phyloP scores from a whole-genome alignment of 2,329 filamentous ascomycete species.

The Tolypocladium pustulatum region DNA sequence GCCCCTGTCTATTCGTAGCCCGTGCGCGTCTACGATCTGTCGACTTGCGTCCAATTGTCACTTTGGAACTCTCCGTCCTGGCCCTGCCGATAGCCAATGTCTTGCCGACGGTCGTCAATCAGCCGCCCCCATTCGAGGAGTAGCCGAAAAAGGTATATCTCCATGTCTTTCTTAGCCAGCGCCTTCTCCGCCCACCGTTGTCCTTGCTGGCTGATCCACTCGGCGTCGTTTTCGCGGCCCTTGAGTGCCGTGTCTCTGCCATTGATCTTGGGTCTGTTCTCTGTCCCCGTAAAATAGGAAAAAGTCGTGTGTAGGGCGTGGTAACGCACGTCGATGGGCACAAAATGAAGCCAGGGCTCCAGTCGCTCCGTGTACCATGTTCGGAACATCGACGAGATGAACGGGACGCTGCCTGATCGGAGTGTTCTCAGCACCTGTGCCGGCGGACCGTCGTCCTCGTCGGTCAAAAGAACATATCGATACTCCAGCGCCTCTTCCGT shows the following conservation, averaged over 20 bases:
- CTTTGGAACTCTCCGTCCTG: slow-evolving; percentile 17
- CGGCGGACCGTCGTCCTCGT: slow-evolving; percentile 59
- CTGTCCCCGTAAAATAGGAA: slow-evolving; percentile 60
- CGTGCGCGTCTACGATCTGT: not conserved
- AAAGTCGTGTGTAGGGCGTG: slow-evolving; percentile 65
- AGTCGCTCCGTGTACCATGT: slow-evolving; percentile 73
- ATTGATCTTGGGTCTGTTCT: slow-evolving; percentile 28
- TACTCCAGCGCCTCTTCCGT: slow-evolving; percentile 45
- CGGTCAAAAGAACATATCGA: slow-evolving; percentile 62
- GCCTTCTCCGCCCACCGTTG: slow-evolving; percentile 53
- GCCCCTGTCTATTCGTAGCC: not conserved
- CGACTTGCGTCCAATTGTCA: slow-evolving; percentile 16
- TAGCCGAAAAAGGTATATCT: slow-evolving; percentile 69
- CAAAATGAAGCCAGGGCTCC: slow-evolving; percentile 69
- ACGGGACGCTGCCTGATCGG: slow-evolving; percentile 55
- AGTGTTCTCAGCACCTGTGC: slow-evolving; percentile 49
- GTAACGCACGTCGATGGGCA: slow-evolving; percentile 63
- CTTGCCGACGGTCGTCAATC: slow-evolving; percentile 49
- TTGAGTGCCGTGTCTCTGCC: slow-evolving; percentile 36
- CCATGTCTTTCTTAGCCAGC: slow-evolving; percentile 62
- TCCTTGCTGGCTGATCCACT: slow-evolving; percentile 57
- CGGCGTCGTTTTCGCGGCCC: slow-evolving; percentile 38
- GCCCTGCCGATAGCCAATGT: slow-evolving; percentile 24
- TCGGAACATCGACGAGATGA: slow-evolving; percentile 62
- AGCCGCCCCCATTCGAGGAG: slow-evolving; percentile 68